phyloP scores from a whole-genome alignment of 768 basidiomycete species.

The Termitomyces sp. region DNA sequence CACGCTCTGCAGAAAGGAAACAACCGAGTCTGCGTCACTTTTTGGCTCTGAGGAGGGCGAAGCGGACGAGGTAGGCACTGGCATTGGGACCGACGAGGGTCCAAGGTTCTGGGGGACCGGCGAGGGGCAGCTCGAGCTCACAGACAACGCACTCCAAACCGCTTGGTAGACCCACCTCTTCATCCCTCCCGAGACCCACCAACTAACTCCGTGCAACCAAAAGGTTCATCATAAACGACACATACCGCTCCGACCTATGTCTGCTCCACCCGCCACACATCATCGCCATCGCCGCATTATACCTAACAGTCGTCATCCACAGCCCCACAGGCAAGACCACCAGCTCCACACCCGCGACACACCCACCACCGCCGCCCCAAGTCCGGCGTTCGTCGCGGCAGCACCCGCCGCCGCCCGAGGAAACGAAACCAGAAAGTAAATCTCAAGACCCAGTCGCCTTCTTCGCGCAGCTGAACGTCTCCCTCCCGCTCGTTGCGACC shows the following conservation, averaged over 20 bases:
- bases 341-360: constrained; percentile 18
- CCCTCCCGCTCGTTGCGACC: constrained; percentile 72
- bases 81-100: constrained; percentile 44
- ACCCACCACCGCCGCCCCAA: constrained; percentile 23
- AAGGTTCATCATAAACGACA: constrained; percentile 97
- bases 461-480: constrained; percentile 83
- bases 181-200: neutral
- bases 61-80: constrained; percentile 52
- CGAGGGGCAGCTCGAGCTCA: constrained; percentile 71
- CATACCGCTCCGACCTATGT: constrained; percentile 88
- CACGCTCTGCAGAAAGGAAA: constrained; percentile 65
- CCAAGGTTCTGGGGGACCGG: constrained; percentile 77
- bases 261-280: constrained; percentile 95
- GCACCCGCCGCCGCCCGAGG: constrained; percentile 18
- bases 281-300: constrained; percentile 88
- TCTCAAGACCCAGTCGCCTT: constrained; percentile 73
- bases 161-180: constrained; percentile 63
- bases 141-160: constrained; percentile 75
- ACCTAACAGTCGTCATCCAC: constrained; percentile 79
- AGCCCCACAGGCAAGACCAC: constrained; percentile 42
- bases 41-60: constrained; percentile 43
- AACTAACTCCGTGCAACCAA: neutral
- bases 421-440: constrained; percentile 26
- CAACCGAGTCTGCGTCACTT: constrained; percentile 29
- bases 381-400: constrained; percentile 55